These are phyloP conservation scores for Limtongia smithiae DNA, from an alignment of 805 yeast genomes.

Conservation along the genomic window DNA sequence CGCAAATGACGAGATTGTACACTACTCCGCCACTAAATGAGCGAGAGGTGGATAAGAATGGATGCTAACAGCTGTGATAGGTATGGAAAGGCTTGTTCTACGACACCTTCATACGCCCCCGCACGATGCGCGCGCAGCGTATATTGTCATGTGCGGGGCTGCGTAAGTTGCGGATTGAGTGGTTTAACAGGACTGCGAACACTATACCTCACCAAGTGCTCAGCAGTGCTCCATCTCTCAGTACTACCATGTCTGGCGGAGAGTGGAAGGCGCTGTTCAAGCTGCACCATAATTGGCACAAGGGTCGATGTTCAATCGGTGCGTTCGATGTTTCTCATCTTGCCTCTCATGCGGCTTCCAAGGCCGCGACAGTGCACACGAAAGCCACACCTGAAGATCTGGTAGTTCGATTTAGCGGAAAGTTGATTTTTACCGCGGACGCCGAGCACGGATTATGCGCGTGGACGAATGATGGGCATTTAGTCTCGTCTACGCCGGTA, in stretches of 20 bases:
- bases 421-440: constrained; percentile 17
- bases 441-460: constrained; percentile 7
- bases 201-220: too few species aligned
- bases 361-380: too few species aligned
- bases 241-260: neutral
- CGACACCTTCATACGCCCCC: constrained; percentile 10
- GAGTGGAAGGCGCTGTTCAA: constrained; percentile 17
- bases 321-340: constrained; percentile 7
- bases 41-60: neutral
- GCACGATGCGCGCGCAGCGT: constrained; percentile 1
- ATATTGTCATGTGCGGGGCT: too few species aligned
- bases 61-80: neutral
- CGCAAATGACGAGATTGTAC: constrained; percentile 16
- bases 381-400: constrained; percentile 5
- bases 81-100: constrained; percentile 19
- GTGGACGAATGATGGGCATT: constrained; percentile 11
- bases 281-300: constrained; percentile 23
- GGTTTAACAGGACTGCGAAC: constrained; percentile 4
- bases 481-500: neutral
- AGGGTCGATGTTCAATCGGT: constrained; percentile 20
- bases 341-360: too few species aligned
- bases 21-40: neutral
- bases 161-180: neutral
- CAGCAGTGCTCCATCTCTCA: too few species aligned
- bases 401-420: constrained; percentile 16